phyloP scores from a whole-genome alignment of 1,284 basidiomycete species.

The Moniliophthora roreri region DNA sequence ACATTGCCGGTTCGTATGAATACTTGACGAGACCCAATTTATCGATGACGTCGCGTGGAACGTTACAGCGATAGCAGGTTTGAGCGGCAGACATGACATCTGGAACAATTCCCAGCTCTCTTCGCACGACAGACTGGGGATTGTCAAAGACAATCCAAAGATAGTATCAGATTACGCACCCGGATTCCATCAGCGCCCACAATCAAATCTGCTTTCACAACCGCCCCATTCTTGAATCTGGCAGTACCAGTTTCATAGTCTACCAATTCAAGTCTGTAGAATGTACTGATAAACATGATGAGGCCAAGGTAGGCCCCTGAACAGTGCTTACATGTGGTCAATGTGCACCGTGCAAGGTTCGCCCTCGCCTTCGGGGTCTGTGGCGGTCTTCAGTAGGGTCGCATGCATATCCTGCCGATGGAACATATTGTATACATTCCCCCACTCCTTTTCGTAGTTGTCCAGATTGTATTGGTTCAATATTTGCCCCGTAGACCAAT shows the following conservation, averaged over 20 bases:
- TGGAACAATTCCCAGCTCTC: slow-evolving; percentile 27
- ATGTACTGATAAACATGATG: neutral
- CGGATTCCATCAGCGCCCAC: slow-evolving; percentile 41
- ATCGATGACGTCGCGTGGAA: slow-evolving; percentile 27
- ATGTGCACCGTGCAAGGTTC: slow-evolving; percentile 25
- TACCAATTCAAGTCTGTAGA: slow-evolving; percentile 24
- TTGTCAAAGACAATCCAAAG: neutral
- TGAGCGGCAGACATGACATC: slow-evolving; percentile 30
- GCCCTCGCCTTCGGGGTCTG: slow-evolving; percentile 24
- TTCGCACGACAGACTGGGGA: slow-evolving; percentile 27
- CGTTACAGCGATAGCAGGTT: slow-evolving; percentile 34
- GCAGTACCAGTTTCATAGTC: slow-evolving; percentile 26
- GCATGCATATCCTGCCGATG: slow-evolving; percentile 32
- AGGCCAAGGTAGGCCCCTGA: neutral
- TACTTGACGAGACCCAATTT: slow-evolving; percentile 29
- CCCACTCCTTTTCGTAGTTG: slow-evolving; percentile 32
- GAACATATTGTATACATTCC: slow-evolving; percentile 33
- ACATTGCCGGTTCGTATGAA: slow-evolving; percentile 32
- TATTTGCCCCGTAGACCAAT: slow-evolving; percentile 28
- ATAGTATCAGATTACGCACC: slow-evolving; percentile 16
- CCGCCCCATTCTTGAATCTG: slow-evolving; percentile 31
- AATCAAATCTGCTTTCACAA: slow-evolving; percentile 33
- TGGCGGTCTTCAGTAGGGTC: slow-evolving; percentile 27
- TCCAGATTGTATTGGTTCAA: slow-evolving; percentile 30
- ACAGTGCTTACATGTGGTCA: slow-evolving; percentile 31